Percentiles rank a stretch among this genome's conserved stretches.
These are phyloP conservation scores for Erythrobasidium hasegawianum DNA, from an alignment of 1,284 basidiomycete genomes.

Conservation along the genomic window DNA sequence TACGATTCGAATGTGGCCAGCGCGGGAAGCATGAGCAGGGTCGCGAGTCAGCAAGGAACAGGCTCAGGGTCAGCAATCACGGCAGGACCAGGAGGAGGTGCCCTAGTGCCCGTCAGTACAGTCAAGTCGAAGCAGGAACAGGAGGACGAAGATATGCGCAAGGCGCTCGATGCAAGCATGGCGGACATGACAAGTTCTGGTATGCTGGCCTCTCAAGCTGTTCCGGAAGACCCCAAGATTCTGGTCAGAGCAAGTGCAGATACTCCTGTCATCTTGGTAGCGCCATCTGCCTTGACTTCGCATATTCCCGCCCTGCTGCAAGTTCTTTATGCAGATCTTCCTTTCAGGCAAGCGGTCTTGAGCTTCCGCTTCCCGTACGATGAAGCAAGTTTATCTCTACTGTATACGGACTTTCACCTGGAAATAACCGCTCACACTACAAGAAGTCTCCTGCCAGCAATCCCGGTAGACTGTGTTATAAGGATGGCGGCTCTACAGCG, in stretches of 20 bases:
- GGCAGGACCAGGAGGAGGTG: background rate
- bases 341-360: conserved; percentile 19
- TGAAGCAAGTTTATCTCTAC: background rate
- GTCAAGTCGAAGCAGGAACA: conserved; percentile 5
- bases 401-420: conserved; percentile 8
- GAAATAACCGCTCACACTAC: conserved; percentile 3
- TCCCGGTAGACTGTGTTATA: background rate
- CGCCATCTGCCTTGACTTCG: conserved; percentile 19
- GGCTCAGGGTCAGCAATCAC: too few species aligned
- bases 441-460: conserved; percentile 4
- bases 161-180: conserved; percentile 18
- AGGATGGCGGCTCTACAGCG: conserved; percentile 25
- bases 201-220: background rate
- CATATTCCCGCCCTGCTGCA: conserved; percentile 25
- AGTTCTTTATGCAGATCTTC: conserved; percentile 13
- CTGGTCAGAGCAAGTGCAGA: background rate
- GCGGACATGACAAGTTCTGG: background rate
- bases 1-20: background rate
- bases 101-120: background rate
- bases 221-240: conserved; percentile 3
- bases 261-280: conserved; percentile 7
- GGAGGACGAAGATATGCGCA: conserved; percentile 25
- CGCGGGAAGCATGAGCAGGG: conserved; percentile 20
- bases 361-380: conserved; percentile 1
- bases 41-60: background rate